These are phyloP conservation scores for Malus hybrid DNA, from an alignment of 331 rosid species.

Conservation along the genomic window DNA sequence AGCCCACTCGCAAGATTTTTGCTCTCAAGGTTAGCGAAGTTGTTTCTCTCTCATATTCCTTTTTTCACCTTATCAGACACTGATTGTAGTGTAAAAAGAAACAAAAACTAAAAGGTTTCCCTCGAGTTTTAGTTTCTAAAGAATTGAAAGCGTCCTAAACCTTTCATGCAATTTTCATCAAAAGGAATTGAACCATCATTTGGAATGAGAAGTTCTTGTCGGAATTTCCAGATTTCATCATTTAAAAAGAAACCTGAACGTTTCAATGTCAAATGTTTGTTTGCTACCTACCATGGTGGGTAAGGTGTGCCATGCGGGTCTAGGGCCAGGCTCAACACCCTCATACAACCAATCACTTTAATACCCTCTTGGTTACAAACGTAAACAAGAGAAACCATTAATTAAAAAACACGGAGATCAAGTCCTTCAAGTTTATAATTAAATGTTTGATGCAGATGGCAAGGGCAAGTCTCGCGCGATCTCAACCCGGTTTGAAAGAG, in stretches of 20 bases:
- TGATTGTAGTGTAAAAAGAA: background rate
- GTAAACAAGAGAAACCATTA: background rate
- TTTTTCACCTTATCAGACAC: background rate
- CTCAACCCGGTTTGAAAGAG: slow-evolving; percentile 56
- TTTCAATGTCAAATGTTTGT: too few species aligned
- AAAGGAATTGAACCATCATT: background rate
- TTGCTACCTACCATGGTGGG: too few species aligned
- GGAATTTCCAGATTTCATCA: background rate
- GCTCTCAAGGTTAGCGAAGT: slow-evolving; percentile 72
- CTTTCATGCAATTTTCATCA: background rate
- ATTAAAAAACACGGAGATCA: background rate
- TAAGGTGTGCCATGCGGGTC: too few species aligned
- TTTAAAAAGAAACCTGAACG: background rate
- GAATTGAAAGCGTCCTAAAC: background rate
- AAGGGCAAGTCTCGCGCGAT: slow-evolving; percentile 85
- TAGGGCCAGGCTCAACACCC: too few species aligned
- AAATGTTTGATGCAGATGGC: slow-evolving; percentile 75
- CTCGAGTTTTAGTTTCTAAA: background rate
- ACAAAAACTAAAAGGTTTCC: background rate
- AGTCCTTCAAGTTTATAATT: background rate
- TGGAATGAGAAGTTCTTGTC: background rate
- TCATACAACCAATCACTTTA: too few species aligned
- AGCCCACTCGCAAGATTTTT: slow-evolving; percentile 96
- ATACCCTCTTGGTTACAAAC: too few species aligned
- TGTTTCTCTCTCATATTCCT: background rate